Evolutionary conservation across 495 filamentous ascomycete species (phyloP), one percentile per base, ranked within the genome.

Genomic region (Barbatosphaeria neglecta): DNA sequence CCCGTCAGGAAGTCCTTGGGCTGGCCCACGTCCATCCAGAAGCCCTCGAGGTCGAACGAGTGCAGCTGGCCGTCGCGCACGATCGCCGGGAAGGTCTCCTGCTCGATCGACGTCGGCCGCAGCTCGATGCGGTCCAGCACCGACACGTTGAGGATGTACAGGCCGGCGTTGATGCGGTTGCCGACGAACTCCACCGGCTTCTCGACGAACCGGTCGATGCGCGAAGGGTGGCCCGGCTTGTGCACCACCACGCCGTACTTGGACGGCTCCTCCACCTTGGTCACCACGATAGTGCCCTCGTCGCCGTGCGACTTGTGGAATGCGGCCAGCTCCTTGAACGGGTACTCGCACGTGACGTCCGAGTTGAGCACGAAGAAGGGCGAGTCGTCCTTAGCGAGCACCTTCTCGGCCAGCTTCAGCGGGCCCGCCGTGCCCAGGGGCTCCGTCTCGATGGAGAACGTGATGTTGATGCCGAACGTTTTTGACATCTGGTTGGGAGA

Each of bases 1-100:
- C 92, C 92, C 25, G 81, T 86, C 43, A 99, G 73, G 77, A 99
- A 99, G 63, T 99, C 92, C 70, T 99, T 99, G 45, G 92, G 92
- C 65, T 99, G 92, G 55, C 92, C 92, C 48, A 99, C 90, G 57
- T 99, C 92, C 92, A 99, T 99, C 92, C 92, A 99, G 75, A 95
- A 99, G 52, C 92, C 90, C 53, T 99, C 93, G 31, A 99, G 76
- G 64, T 99, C 92, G 63, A 95, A 96, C 2, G 90, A 96, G 76
- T 99, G 92, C 40, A 99, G 70, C 66, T 94, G 80, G 45, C 88
- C 86, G 60, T 96, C 93, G 57, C 75, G 81, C 65, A 82, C 83
- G 58, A 99, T 93, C 49, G 87, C 84, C 37, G 92, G 92, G 84
- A 99, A 99, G 22, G 88, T 99, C 70, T 99, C 92, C 69, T 97